These are phyloP conservation scores for Phytophthora brassicae DNA, from an alignment of 352 stramenopile genomes.

Conservation along the genomic window DNA sequence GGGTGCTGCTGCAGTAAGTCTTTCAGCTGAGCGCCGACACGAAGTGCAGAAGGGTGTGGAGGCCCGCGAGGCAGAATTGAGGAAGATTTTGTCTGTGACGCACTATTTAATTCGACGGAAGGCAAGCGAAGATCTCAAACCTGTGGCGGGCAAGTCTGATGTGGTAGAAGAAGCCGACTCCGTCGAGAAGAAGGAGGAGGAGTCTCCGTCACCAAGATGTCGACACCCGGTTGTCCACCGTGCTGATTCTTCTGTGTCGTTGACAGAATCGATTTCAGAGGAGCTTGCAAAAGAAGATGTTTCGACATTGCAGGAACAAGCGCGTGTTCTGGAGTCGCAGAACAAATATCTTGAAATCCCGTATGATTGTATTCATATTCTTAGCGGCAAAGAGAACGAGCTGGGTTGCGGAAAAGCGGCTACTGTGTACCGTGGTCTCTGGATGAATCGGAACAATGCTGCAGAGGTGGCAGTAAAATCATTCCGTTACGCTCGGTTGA, in stretches of 20 bases:
- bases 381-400: slow-evolving; percentile 87
- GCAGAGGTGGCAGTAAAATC: slow-evolving; percentile 87
- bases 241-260: slow-evolving; percentile 43
- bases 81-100: slow-evolving; percentile 82
- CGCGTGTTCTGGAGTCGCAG: slow-evolving; percentile 80
- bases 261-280: slow-evolving; percentile 48
- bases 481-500: slow-evolving; percentile 87
- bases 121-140: slow-evolving; percentile 48
- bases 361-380: slow-evolving; percentile 87
- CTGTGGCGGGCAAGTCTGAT: slow-evolving; percentile 21
- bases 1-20: slow-evolving; percentile 75
- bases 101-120: slow-evolving; percentile 79
- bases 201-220: slow-evolving; percentile 21
- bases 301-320: slow-evolving; percentile 74
- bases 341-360: slow-evolving; percentile 88
- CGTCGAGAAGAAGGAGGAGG: slow-evolving; percentile 24
- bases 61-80: slow-evolving; percentile 78
- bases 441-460: slow-evolving; percentile 82
- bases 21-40: slow-evolving; percentile 82
- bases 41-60: slow-evolving; percentile 88
- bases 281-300: slow-evolving; percentile 63
- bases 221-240: slow-evolving; percentile 34
- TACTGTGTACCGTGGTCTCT: slow-evolving; percentile 86
- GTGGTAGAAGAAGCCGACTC: slow-evolving; percentile 36
- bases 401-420: slow-evolving; percentile 84